Evolutionary conservation across 192 early-diverging fungal genomes (phyloP).

Genomic region (Dissophora ornata): DNA sequence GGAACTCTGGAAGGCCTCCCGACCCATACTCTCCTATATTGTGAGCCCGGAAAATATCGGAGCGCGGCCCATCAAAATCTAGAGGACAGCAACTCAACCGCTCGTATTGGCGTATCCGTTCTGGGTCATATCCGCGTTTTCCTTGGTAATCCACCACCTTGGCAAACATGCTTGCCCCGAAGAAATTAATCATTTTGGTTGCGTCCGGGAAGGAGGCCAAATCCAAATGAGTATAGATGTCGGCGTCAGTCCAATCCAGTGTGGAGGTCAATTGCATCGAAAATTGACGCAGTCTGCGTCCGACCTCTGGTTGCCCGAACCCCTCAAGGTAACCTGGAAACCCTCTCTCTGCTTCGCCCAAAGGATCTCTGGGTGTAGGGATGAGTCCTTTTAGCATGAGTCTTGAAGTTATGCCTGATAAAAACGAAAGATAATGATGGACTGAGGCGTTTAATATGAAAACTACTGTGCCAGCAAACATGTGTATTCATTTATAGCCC

Average conservation of each 20-base stretch:
- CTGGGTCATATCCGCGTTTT: slow-evolving; percentile 1
- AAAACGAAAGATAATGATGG: background rate
- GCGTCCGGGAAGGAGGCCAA: background rate
- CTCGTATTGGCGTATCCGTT: slow-evolving; percentile 3
- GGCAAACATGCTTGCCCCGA: too few relatives aligned
- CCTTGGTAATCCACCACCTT: slow-evolving; percentile 9
- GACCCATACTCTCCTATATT: slow-evolving; percentile 10
- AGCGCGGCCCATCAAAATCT: slow-evolving; percentile 2
- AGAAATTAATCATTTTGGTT: background rate
- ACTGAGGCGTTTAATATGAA: too few relatives aligned
- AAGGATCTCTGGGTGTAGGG: slow-evolving; percentile 3
- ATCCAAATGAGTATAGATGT: background rate
- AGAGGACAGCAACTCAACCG: background rate
- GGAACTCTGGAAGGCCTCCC: background rate
- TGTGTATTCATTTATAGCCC: too few relatives aligned
- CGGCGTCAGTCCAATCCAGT: background rate
- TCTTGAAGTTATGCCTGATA: slow-evolving; percentile 3
- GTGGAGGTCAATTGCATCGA: background rate
- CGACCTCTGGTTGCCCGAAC: slow-evolving; percentile 2
- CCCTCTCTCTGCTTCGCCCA: background rate
- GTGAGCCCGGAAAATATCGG: background rate
- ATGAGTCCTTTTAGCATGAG: background rate
- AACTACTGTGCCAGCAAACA: too few relatives aligned
- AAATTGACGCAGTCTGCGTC: slow-evolving; percentile 4
- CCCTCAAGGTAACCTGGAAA: slow-evolving; percentile 12